Base-by-base conservation (phyloP, 306 rosid genomes). In the Acacia crassicarpa region DNA sequence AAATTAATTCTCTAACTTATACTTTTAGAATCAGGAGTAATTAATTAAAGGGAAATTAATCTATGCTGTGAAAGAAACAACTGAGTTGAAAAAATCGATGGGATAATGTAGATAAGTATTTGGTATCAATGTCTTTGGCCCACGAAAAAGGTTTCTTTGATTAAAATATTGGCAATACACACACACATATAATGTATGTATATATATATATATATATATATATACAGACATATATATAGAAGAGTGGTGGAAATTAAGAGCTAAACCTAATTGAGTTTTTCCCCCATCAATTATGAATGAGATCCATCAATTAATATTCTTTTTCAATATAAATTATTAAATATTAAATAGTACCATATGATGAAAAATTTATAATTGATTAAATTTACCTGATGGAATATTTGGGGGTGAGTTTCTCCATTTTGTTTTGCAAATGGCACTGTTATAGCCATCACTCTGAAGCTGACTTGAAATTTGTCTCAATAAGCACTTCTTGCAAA, bases 341-440 rank as follows among this genome's bases (percentile, higher is more conserved):
- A 3, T 13, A 48, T 15, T 15, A 14, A 48, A 48, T 48, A 4
- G 14, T 4, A 48, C 16, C 15, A 1, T 3, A 48, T 38, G 8
- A 38, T 38, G 41, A 38, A 5, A 38, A 38, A 0, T 6, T 6
- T 48, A 48, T 48, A 14, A 15, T 48, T 44, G 46, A 45, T 43
- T 45, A 71, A 78, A 51, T 5, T 51, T 69, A 94, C 98, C 98
- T 76, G 98, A 86, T 32, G 94, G 91, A 74, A 92, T 59, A 41
- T 78, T 76, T 13, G 84, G 87, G 8, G 91, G 63, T 8, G 63
- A 89, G 14, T 68, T 87, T 70, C 70, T 89, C 97, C 98, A 94
- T 70, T 90, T 92, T 0, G 98, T 88, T 79, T 85, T 89, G 88
- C 98, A 94, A 63, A 94, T 70, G 74, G 97, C 95, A 76, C 88